Evolutionary conservation across 2,329 filamentous ascomycete species (phyloP).

Genomic region (Juglanconis oblonga): DNA sequence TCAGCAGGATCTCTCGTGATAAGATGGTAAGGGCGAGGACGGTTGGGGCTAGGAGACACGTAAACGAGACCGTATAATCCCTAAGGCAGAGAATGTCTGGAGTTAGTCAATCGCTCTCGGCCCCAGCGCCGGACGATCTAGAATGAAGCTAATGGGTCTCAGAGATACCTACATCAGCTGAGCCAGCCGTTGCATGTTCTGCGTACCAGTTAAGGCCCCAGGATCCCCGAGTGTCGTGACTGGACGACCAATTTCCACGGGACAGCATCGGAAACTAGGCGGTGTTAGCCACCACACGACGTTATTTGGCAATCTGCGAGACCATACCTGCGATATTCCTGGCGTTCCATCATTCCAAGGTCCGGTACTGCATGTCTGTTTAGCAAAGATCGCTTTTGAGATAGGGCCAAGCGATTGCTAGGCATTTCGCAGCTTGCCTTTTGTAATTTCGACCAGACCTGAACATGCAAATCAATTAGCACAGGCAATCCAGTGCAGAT

Average conservation of each 20-base stretch:
- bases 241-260: slow-evolving; percentile 17
- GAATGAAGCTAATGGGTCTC: too few relatives aligned
- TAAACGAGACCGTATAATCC: slow-evolving; percentile 19
- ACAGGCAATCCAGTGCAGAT: too few relatives aligned
- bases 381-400: neutral
- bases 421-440: neutral
- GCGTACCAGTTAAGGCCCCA: slow-evolving; percentile 21
- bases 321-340: slow-evolving; percentile 16
- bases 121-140: too few relatives aligned
- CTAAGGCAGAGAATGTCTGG: too few relatives aligned
- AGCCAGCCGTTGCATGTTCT: slow-evolving; percentile 19
- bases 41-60: slow-evolving; percentile 17
- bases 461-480: too few relatives aligned
- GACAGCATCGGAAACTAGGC: slow-evolving; percentile 17
- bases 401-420: too few relatives aligned
- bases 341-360: slow-evolving; percentile 20
- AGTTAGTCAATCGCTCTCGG: too few relatives aligned
- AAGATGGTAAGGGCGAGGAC: slow-evolving; percentile 18
- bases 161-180: slow-evolving; percentile 16
- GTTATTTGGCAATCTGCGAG: neutral
- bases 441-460: slow-evolving; percentile 9
- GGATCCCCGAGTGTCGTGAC: slow-evolving; percentile 16
- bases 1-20: slow-evolving; percentile 14
- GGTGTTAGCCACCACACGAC: neutral
- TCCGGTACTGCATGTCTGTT: slow-evolving; percentile 14